Base-by-base conservation (phyloP, 1,284 basidiomycete species). In the Singerocomus inundabilis region DNA sequence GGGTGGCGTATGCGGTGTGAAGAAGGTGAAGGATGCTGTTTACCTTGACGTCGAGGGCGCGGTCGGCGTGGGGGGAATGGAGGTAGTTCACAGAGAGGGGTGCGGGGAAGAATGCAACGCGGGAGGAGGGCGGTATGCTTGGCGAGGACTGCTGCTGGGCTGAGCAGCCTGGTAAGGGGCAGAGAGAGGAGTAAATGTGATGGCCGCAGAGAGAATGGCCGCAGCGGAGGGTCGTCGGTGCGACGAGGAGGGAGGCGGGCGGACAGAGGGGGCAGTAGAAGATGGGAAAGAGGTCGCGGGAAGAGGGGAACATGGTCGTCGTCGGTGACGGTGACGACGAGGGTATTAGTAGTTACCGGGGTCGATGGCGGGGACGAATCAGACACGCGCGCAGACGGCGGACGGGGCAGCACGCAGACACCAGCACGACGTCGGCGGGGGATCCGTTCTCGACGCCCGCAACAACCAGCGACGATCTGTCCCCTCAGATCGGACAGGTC, bases 1-100 rank as follows among this genome's bases (percentile, higher is more conserved):
- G 46, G 56, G 60, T 34, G 62, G 59, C 29, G 35, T 49, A 49
- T 9, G 53, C 46, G 25, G 66, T 55, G 40, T 67, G 70, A 44
- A 80, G 62, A 51, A 85, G 70, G 38, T 63, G 60, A 25, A 88
- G 54, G 55, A 90, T 67, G 62, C 84, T 86, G 63, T 76, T 81
- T 40, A 89, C 67, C 43, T 80, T 76, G 56, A 90, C 79, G 64
- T 91, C 88, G 29, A 74, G 63, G 36, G 63, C 59, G 32, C 40
- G 49, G 26, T 44, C 43, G 8, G 44, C 0, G 25, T 43, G 36
- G 44, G 39, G 26, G 30, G 46, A 16, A 36, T 59, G 25, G 32
- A 38, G 34, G 24, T 44, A 37, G 18, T 54, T 44, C 46, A 63
- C 18, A 43, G 60, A 28, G 46, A 57, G 57, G 24, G 58, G 69